phyloP scores from a whole-genome alignment of 2,329 filamentous ascomycete species.

The Colletotrichum scovillei region DNA sequence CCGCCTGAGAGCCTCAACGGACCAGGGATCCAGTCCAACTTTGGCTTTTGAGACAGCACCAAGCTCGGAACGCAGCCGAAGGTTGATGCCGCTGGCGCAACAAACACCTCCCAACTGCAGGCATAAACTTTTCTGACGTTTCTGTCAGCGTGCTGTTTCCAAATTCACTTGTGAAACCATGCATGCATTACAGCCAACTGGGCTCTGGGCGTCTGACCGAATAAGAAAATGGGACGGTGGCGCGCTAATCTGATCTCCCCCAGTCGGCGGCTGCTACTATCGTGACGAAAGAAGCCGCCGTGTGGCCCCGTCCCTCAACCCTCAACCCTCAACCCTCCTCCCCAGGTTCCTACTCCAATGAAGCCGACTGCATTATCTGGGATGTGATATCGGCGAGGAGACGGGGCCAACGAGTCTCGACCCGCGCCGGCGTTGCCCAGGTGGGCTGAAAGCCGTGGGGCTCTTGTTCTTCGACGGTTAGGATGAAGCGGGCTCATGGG shows the following conservation, averaged over 20 bases:
- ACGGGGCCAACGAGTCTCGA: neutral
- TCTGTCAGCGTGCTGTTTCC: constrained; percentile 30
- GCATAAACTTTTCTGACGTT: constrained; percentile 23
- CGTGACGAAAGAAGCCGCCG: neutral
- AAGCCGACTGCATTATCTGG: constrained; percentile 8
- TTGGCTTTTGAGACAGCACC: constrained; percentile 25
- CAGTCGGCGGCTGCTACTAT: neutral
- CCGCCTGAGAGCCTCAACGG: constrained; percentile 6
- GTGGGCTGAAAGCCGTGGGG: neutral
- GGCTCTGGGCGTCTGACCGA: constrained; percentile 12
- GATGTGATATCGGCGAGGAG: neutral
- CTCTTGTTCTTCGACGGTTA: neutral
- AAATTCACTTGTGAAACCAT: constrained; percentile 30
- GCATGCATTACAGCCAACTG: constrained; percentile 18
- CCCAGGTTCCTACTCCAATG: neutral
- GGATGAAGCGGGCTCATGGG: constrained; percentile 12
- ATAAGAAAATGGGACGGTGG: constrained; percentile 29
- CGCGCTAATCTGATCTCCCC: constrained; percentile 25
- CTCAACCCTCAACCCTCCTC: neutral
- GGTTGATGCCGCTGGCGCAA: constrained; percentile 27
- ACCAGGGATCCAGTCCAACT: constrained; percentile 12
- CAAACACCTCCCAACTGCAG: neutral
- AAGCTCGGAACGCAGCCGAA: constrained; percentile 30
- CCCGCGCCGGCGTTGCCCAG: neutral
- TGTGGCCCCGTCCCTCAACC: constrained; percentile 2